Evolutionary conservation across 805 yeast genomes (phyloP).

Genomic region (Cyberlindnera meyerae): DNA sequence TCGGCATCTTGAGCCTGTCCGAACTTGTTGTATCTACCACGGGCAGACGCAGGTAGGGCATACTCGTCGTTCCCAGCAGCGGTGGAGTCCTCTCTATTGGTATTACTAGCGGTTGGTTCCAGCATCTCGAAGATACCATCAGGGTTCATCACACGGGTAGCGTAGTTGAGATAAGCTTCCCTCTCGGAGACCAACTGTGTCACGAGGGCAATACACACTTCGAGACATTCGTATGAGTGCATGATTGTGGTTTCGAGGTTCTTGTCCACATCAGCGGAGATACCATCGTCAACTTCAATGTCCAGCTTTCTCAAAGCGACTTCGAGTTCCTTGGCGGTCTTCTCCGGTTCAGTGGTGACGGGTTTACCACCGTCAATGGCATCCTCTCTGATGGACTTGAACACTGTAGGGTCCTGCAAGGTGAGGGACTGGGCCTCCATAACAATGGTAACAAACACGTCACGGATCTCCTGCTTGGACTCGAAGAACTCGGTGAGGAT

Average conservation of each 20-base stretch:
- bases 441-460: slow-evolving; percentile 49
- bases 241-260: slow-evolving; percentile 29
- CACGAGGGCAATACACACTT: slow-evolving; percentile 35
- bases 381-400: slow-evolving; percentile 58
- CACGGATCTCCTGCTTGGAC: slow-evolving; percentile 67
- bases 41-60: slow-evolving; percentile 26
- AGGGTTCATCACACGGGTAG: slow-evolving; percentile 73
- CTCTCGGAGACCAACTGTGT: slow-evolving; percentile 64
- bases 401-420: slow-evolving; percentile 69
- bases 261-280: slow-evolving; percentile 29
- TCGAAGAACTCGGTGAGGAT: slow-evolving; percentile 66
- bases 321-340: slow-evolving; percentile 44
- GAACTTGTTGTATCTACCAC: slow-evolving; percentile 17
- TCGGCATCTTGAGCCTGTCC: slow-evolving; percentile 29
- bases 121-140: slow-evolving; percentile 53
- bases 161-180: slow-evolving; percentile 63
- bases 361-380: slow-evolving; percentile 31
- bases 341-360: slow-evolving; percentile 36
- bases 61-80: slow-evolving; percentile 23
- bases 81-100: slow-evolving; percentile 35
- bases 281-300: slow-evolving; percentile 35
- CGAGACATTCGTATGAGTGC: slow-evolving; percentile 32
- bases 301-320: slow-evolving; percentile 43
- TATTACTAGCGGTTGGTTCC: slow-evolving; percentile 36
- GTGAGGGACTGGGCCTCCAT: slow-evolving; percentile 69